Evolutionary conservation across 140 eudicot genomes (phyloP).

Genomic region (Oenanthe javanica): DNA sequence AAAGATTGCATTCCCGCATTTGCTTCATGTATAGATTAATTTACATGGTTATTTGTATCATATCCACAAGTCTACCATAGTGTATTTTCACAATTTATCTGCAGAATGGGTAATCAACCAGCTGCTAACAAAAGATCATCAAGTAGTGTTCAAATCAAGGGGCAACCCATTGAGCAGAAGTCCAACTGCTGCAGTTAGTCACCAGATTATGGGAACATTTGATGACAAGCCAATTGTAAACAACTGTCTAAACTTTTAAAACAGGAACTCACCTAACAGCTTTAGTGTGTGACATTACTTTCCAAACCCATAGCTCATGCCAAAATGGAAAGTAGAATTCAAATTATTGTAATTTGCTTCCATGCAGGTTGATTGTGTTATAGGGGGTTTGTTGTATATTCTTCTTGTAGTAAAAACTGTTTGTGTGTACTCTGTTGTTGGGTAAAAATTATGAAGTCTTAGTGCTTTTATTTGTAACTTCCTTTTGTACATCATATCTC

Average conservation of each 20-base stretch:
- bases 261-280: neutral
- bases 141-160: slow-evolving; percentile 69
- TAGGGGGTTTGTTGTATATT: neutral
- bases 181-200: slow-evolving; percentile 70
- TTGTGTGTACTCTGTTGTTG: too few relatives aligned
- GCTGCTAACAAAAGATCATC: slow-evolving; percentile 44
- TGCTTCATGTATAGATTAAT: neutral
- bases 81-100: neutral
- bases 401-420: neutral
- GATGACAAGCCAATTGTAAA: neutral
- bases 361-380: neutral
- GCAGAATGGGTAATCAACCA: slow-evolving; percentile 86
- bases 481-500: too few relatives aligned
- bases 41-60: neutral
- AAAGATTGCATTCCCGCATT: neutral
- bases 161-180: slow-evolving; percentile 93
- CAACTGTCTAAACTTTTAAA: neutral
- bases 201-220: neutral
- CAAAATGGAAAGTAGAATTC: neutral
- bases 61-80: neutral
- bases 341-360: neutral
- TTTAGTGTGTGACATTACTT: neutral
- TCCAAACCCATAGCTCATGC: neutral
- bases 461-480: too few relatives aligned
- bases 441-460: too few relatives aligned